phyloP scores from a whole-genome alignment of 495 filamentous ascomycete genomes.

The Penicillium subrubescens region DNA sequence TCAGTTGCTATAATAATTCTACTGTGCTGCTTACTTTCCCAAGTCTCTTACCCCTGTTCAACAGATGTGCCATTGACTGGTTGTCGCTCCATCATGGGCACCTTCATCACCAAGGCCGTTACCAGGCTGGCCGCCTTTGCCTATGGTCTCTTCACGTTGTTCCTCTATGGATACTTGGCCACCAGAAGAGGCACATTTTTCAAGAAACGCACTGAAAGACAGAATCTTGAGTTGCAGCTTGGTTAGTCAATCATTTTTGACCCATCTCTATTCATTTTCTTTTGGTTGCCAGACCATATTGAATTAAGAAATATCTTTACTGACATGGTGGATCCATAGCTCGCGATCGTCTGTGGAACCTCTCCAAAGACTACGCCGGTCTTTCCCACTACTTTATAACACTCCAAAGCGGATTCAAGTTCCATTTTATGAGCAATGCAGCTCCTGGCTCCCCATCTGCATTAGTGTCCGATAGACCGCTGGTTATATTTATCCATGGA shows the following conservation, averaged over 20 bases:
- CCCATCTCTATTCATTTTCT: not conserved
- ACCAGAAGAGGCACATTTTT: slow-evolving; percentile 37
- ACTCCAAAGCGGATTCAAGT: slow-evolving; percentile 49
- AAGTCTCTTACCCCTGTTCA: not conserved
- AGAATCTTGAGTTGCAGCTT: slow-evolving; percentile 41
- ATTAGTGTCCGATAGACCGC: slow-evolving; percentile 35
- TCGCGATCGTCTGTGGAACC: slow-evolving; percentile 49
- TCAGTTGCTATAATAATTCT: not conserved
- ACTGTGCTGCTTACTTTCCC: not conserved
- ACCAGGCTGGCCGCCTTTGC: slow-evolving; percentile 20
- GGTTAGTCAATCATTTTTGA: slow-evolving; percentile 27
- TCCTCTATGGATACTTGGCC: slow-evolving; percentile 30
- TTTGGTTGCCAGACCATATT: not conserved
- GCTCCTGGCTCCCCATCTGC: slow-evolving; percentile 18
- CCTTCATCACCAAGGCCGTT: slow-evolving; percentile 19
- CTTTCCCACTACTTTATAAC: slow-evolving; percentile 51
- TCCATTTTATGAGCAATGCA: slow-evolving; percentile 55
- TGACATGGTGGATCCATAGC: slow-evolving; percentile 26
- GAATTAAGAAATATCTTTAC: not conserved
- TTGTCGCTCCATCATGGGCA: slow-evolving; percentile 26
- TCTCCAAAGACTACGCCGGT: slow-evolving; percentile 39
- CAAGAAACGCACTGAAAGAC: slow-evolving; percentile 35
- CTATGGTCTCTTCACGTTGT: slow-evolving; percentile 42
- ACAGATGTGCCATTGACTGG: not conserved
- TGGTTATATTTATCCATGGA: slow-evolving; percentile 60